Conservation (phyloP, 1,284 basidiomycete genomes). For the Tilletia setariae region DNA sequence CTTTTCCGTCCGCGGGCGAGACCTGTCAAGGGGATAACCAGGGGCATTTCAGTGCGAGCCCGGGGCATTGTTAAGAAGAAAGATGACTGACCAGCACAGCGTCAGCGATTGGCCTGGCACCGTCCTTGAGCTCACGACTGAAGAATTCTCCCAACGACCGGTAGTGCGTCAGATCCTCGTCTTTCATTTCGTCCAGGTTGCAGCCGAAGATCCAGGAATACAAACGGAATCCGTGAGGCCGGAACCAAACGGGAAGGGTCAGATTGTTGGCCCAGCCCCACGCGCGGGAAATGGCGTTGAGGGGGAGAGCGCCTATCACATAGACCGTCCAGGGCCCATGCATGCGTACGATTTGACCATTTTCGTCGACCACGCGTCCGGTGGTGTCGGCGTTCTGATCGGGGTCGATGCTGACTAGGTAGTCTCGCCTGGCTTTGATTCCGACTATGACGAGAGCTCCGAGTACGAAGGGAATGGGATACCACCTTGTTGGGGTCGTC, state of each 20-base stretch:
- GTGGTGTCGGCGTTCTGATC: slow-evolving; percentile 24
- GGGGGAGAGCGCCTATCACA: slow-evolving; percentile 87
- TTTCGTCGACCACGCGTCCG: slow-evolving; percentile 64
- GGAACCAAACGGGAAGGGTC: slow-evolving; percentile 82
- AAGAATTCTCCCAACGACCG: slow-evolving; percentile 88
- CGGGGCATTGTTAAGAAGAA: not conserved
- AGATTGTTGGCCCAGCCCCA: slow-evolving; percentile 92
- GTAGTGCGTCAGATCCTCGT: slow-evolving; percentile 72
- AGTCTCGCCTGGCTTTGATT: slow-evolving; percentile 68
- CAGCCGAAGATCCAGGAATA: slow-evolving; percentile 88
- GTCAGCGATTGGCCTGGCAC: slow-evolving; percentile 73
- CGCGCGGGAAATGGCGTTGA: slow-evolving; percentile 85
- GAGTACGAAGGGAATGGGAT: slow-evolving; percentile 85
- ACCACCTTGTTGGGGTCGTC: slow-evolving; percentile 88
- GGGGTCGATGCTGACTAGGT: slow-evolving; percentile 49
- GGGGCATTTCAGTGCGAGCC: not conserved
- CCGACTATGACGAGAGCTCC: slow-evolving; percentile 49
- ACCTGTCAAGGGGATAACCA: slow-evolving; percentile 59
- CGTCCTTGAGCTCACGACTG: slow-evolving; percentile 80
- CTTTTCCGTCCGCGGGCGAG: slow-evolving; percentile 86
- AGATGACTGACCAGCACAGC: slow-evolving; percentile 66
- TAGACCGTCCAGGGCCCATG: slow-evolving; percentile 86
- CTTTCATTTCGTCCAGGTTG: slow-evolving; percentile 86
- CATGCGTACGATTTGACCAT: slow-evolving; percentile 62
- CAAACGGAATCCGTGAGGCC: slow-evolving; percentile 79